These are phyloP conservation scores for Gamsiella multidivaricata DNA, from an alignment of 192 early-diverging fungal species.

Conservation along the genomic window DNA sequence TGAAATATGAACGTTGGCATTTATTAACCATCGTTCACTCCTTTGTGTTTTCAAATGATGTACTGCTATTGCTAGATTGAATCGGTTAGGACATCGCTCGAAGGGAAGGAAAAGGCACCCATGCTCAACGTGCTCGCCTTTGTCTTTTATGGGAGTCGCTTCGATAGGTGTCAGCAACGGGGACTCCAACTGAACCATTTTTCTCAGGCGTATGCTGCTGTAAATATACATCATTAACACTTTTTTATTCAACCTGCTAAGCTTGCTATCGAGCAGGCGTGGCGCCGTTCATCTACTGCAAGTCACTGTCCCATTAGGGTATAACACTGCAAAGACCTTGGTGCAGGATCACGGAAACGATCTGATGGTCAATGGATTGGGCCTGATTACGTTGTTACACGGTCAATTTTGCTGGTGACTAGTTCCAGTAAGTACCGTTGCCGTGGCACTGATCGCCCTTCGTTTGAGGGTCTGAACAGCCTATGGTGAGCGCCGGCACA, in stretches of 20 bases:
- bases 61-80: slow-evolving; percentile 62
- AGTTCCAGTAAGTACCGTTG: slow-evolving; percentile 77
- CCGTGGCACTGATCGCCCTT: slow-evolving; percentile 76
- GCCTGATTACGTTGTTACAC: slow-evolving; percentile 72
- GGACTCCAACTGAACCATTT: too few relatives aligned
- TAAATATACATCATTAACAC: too few relatives aligned
- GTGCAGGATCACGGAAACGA: slow-evolving; percentile 83
- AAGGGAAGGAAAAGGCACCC: slow-evolving; percentile 56
- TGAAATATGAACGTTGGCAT: not conserved
- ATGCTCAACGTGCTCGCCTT: slow-evolving; percentile 61
- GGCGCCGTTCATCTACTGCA: slow-evolving; percentile 67
- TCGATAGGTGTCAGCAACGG: slow-evolving; percentile 54
- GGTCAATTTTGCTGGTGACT: slow-evolving; percentile 76
- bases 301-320: slow-evolving; percentile 63
- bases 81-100: slow-evolving; percentile 67
- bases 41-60: not conserved
- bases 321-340: slow-evolving; percentile 70
- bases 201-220: too few relatives aligned
- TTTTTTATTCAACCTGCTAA: too few relatives aligned
- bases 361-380: slow-evolving; percentile 76
- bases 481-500: slow-evolving; percentile 47
- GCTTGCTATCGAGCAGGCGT: not conserved
- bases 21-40: not conserved
- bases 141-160: slow-evolving; percentile 63
- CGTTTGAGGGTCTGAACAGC: slow-evolving; percentile 74